Evolutionary conservation across 1,284 basidiomycete genomes (phyloP), one percentile per base, ranked within the genome.

Genomic region (Trametes versicolor): DNA sequence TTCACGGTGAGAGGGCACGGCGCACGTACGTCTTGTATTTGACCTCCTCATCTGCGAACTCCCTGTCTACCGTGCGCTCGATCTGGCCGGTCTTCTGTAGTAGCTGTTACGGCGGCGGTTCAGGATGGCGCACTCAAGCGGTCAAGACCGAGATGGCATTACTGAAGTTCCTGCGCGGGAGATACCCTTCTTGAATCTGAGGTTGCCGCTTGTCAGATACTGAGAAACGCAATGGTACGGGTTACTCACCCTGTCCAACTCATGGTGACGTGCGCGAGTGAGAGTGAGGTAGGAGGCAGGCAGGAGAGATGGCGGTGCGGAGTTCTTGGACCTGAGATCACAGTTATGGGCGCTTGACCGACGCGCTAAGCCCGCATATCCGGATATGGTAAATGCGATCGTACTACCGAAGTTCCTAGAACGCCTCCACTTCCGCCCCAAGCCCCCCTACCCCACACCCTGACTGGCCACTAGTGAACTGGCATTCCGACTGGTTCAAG

Each of bases 41-140:
- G 55, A 89, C 87, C 77, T 98, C 95, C 78, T 98, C 96, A 65
- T 97, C 93, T 36, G 91, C 85, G 77, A 98, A 99, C 75, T 98
- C 96, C 62, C 93, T 83, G 79, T 99, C 97, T 32, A 98, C 87
- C 0, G 97, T 99, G 36, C 95, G 86, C 77, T 99, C 97, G 64
- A 99, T 94, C 80, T 99, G 96, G 65, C 97, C 97, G 1, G 97
- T 98, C 88, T 97, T 97, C 84, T 97, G 95, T 79, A 97, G 87
- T 74, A 97, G 86, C 92, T 94, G 48, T 56, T 36, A 36, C 19
- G 34, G 47, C 27, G 56, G 36, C 51, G 48, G 34, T 43, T 49
- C 50, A 58, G 29, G 45, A 37, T 9, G 48, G 29, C 17, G 39
- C 19, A 25, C 45, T 51, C 19, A 19, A 17, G 12, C n/a, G 36